Percentiles rank a stretch among this genome's conserved stretches.
Evolutionary conservation across 495 filamentous ascomycete species (phyloP).

Genomic region (Penicillium ochrochloron): DNA sequence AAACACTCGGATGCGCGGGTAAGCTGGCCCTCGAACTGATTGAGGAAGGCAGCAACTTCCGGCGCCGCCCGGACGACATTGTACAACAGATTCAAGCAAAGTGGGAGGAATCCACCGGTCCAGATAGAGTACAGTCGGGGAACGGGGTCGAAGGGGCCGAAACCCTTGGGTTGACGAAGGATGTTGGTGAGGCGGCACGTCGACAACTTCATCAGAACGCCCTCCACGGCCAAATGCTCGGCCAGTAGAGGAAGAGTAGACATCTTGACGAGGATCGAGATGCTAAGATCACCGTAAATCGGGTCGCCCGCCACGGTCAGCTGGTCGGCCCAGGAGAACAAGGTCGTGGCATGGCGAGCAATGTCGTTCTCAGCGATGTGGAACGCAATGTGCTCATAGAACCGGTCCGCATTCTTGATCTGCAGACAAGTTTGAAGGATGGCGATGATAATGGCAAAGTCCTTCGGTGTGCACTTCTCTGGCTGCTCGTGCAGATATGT

Average conservation of each 20-base stretch:
- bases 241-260: slow-evolving; percentile 81
- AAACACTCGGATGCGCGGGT: slow-evolving; percentile 64
- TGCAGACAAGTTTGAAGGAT: slow-evolving; percentile 81
- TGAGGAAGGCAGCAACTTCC: slow-evolving; percentile 84
- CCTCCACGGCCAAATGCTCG: slow-evolving; percentile 86
- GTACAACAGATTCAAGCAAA: slow-evolving; percentile 87
- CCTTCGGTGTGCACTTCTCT: slow-evolving; percentile 60
- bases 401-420: slow-evolving; percentile 55
- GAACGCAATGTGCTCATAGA: slow-evolving; percentile 64
- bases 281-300: slow-evolving; percentile 88
- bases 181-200: slow-evolving; percentile 75
- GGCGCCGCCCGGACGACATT: slow-evolving; percentile 78
- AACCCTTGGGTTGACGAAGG: slow-evolving; percentile 67
- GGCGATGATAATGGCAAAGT: slow-evolving; percentile 87
- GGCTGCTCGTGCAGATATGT: slow-evolving; percentile 69
- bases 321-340: slow-evolving; percentile 94
- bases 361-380: slow-evolving; percentile 66
- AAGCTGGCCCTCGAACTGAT: slow-evolving; percentile 79
- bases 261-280: slow-evolving; percentile 86
- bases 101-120: slow-evolving; percentile 82
- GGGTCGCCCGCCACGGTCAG: slow-evolving; percentile 75
- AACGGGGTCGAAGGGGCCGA: slow-evolving; percentile 68
- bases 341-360: slow-evolving; percentile 77
- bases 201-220: slow-evolving; percentile 73
- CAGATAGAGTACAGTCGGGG: slow-evolving; percentile 77